A percentile compares a stretch with the other conserved stretches of the same genome.
These are phyloP conservation scores for Curvularia sp. DNA, from an alignment of 2,329 filamentous ascomycete genomes.

Conservation along the genomic window DNA sequence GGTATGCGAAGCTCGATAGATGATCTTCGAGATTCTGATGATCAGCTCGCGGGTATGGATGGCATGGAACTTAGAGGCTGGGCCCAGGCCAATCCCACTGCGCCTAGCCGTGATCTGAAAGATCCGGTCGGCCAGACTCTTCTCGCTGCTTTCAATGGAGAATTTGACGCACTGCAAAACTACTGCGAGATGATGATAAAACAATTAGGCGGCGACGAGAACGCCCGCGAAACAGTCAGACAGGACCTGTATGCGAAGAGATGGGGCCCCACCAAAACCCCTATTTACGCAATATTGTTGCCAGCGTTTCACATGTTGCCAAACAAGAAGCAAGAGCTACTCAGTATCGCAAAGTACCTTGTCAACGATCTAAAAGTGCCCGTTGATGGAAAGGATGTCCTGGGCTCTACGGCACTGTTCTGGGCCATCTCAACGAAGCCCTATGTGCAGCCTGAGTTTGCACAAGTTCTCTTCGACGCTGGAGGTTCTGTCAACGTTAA, in stretches of 20 bases:
- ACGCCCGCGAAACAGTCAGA: constrained; percentile 12
- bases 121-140: constrained; percentile 21
- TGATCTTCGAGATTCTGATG: constrained; percentile 18
- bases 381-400: constrained; percentile 20
- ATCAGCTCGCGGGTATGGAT: constrained; percentile 23
- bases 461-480: constrained; percentile 27
- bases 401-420: constrained; percentile 24
- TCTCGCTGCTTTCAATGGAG: constrained; percentile 8
- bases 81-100: constrained; percentile 12
- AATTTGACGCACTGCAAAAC: constrained; percentile 9
- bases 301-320: constrained; percentile 15
- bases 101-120: constrained; percentile 21
- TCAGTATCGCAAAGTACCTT: constrained; percentile 21
- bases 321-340: constrained; percentile 4
- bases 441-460: constrained; percentile 20
- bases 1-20: constrained; percentile 10
- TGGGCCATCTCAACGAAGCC: constrained; percentile 27
- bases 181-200: constrained; percentile 13
- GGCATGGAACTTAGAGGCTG: constrained; percentile 28
- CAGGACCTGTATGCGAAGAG: constrained; percentile 18
- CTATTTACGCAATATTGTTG: constrained; percentile 24
- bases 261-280: constrained; percentile 24
- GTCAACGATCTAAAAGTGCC: constrained; percentile 20
- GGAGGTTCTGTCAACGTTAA: constrained; percentile 22
- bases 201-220: constrained; percentile 10